Evolutionary conservation across 805 yeast species (phyloP), one percentile per base, ranked within the genome.

Genomic region (Dipodascopsis tothii): DNA sequence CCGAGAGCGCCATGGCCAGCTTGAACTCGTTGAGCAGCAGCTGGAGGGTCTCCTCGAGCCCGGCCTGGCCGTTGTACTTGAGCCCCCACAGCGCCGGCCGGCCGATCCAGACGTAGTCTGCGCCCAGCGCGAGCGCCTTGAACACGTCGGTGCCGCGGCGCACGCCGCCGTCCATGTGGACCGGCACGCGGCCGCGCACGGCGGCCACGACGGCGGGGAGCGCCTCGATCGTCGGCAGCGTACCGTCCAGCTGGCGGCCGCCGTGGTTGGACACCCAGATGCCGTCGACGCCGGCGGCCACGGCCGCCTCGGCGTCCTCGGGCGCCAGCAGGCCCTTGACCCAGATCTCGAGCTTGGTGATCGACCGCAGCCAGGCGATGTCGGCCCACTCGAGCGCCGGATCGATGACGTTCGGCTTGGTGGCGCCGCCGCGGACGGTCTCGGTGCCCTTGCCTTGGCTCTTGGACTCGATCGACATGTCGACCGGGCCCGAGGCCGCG

Each of bases 211-310:
- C 71, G 48, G 80, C 81, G 1, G 76, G 76, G 41, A 81, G 66
- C 2, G 81, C 74, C 56, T 82, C 86, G 17, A 81, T 65, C 2
- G 85, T 76, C 0, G 87, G 73, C 46, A 72, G 65, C 0, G 80
- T 69, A 33, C 71, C 75, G 52, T 81, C 88, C 37, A 82, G 65
- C 57, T 81, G 86, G 43, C 87, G 66, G 7, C 87, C 88, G 18
- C 87, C 88, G 59, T 81, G 86, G 56, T 82, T 81, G 9, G 86
- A 79, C 14, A 82, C 65, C 36, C 81, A 71, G 21, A 79, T 75
- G 5, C 85, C 88, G 33, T 73, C 72, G 30, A 77, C 72, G 0
- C 81, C 81, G 44, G 71, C 63, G 42, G 73, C 72, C 3, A 74
- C 72, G 4, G 87, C 84, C 39, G 63, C 58, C 14, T 77, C 62